These are phyloP conservation scores for Citrus hindsii DNA, from an alignment of 345 rosid genomes.

Conservation along the genomic window DNA sequence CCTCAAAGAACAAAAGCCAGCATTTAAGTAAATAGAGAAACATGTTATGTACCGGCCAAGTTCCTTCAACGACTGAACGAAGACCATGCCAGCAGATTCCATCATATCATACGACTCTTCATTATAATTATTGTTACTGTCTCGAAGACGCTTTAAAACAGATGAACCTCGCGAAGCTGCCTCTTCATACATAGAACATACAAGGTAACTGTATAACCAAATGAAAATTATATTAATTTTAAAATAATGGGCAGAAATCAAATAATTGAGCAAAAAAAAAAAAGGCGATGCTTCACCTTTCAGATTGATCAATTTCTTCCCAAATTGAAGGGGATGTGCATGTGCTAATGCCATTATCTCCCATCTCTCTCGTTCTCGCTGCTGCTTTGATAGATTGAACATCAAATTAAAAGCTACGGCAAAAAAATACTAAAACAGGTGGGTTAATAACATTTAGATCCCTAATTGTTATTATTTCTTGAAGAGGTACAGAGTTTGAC, in stretches of 20 bases:
- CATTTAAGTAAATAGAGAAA: not conserved
- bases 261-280: too few species aligned
- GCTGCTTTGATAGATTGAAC: not conserved
- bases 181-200: slow-evolving; percentile 73
- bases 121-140: slow-evolving; percentile 3
- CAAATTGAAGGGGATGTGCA: slow-evolving; percentile 25
- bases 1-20: not conserved
- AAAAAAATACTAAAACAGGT: too few species aligned
- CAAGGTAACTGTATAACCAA: slow-evolving; percentile 51
- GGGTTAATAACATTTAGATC: not conserved
- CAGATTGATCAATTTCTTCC: slow-evolving; percentile 45
- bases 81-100: slow-evolving; percentile 78
- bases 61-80: slow-evolving; percentile 72
- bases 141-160: slow-evolving; percentile 30
- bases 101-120: slow-evolving; percentile 35
- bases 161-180: slow-evolving; percentile 66
- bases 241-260: too few species aligned
- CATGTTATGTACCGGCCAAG: slow-evolving; percentile 43
- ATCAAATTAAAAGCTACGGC: not conserved
- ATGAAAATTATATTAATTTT: not conserved
- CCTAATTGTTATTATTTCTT: not conserved
- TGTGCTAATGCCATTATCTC: not conserved
- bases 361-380: not conserved
- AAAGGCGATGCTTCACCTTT: slow-evolving; percentile 29
- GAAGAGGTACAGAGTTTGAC: too few species aligned